A percentile compares a stretch with the other conserved stretches of the same genome.
Evolutionary conservation across 441 rosid genomes (phyloP).

Genomic region (Adansonia grandidieri): DNA sequence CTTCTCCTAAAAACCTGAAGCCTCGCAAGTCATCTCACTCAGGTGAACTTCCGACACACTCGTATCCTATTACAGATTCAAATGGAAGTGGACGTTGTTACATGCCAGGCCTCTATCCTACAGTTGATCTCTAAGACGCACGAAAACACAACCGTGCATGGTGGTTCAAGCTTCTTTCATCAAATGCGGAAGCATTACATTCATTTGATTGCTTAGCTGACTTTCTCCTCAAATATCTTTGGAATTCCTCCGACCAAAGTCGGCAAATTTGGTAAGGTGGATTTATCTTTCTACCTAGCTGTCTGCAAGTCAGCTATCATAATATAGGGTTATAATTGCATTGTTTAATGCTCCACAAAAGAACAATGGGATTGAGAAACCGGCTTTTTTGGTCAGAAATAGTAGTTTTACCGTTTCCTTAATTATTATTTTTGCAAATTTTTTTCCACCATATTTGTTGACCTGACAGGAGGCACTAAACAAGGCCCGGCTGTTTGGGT

Average conservation of each 20-base stretch:
- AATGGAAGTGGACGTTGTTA: conserved; percentile 28
- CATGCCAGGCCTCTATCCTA: conserved; percentile 31
- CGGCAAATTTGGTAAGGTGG: conserved; percentile 6
- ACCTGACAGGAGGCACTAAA: not conserved
- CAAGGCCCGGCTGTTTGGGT: not conserved
- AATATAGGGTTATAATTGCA: conserved; percentile 34
- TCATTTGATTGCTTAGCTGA: conserved; percentile 23
- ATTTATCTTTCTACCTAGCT: not conserved
- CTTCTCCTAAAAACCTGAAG: conserved; percentile 59
- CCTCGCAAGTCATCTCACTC: conserved; percentile 69
- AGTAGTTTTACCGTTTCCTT: not conserved
- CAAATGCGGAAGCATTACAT: conserved; percentile 16
- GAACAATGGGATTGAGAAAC: conserved; percentile 37
- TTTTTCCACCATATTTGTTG: not conserved
- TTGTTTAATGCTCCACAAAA: conserved; percentile 36
- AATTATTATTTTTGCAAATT: not conserved
- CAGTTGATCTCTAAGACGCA: conserved; percentile 28
- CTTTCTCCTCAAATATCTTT: conserved; percentile 17
- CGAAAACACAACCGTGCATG: conserved; percentile 17
- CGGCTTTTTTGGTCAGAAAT: conserved; percentile 20
- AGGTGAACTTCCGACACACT: conserved; percentile 60
- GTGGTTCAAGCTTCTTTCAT: conserved; percentile 18
- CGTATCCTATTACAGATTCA: conserved; percentile 32
- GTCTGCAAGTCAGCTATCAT: conserved; percentile 17
- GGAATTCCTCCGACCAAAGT: conserved; percentile 23